phyloP scores from a whole-genome alignment of 768 basidiomycete species.

The Clavulina sp. region DNA sequence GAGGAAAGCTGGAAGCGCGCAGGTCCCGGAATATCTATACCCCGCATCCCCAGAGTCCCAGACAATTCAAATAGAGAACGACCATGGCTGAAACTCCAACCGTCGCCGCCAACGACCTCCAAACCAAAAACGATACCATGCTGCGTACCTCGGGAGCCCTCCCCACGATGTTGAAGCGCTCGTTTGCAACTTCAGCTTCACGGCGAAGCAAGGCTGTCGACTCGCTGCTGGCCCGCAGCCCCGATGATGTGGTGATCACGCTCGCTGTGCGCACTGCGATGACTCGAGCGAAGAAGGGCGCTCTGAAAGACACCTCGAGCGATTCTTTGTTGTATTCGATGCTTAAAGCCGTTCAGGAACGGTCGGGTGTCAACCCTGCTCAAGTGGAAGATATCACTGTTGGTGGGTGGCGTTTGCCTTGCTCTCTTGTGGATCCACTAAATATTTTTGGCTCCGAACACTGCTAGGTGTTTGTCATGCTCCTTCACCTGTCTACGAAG shows the following conservation, averaged over 20 bases:
- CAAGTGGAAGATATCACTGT: conserved; percentile 74
- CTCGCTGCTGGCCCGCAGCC: conserved; percentile 41
- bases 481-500: conserved; percentile 64
- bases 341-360: conserved; percentile 43
- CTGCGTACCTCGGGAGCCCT: no score
- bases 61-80: no score
- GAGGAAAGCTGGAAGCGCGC: neutral
- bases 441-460: conserved; percentile 5
- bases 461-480: conserved; percentile 61
- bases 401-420: conserved; percentile 27
- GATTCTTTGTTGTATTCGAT: conserved; percentile 74
- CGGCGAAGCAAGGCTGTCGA: neutral
- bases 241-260: conserved; percentile 79
- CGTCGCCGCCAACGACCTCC: no score
- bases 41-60: no score
- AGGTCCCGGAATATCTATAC: neutral
- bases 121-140: no score
- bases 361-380: conserved; percentile 46
- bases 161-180: no score
- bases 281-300: conserved; percentile 78
- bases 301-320: conserved; percentile 71
- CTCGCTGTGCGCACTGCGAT: conserved; percentile 84
- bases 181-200: no score
- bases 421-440: neutral
- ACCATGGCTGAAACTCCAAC: no score